Percentiles rank a stretch among this genome's conserved stretches.
phyloP scores from a whole-genome alignment of 129 eudicot genomes.

The Scalesia atractyloides region DNA sequence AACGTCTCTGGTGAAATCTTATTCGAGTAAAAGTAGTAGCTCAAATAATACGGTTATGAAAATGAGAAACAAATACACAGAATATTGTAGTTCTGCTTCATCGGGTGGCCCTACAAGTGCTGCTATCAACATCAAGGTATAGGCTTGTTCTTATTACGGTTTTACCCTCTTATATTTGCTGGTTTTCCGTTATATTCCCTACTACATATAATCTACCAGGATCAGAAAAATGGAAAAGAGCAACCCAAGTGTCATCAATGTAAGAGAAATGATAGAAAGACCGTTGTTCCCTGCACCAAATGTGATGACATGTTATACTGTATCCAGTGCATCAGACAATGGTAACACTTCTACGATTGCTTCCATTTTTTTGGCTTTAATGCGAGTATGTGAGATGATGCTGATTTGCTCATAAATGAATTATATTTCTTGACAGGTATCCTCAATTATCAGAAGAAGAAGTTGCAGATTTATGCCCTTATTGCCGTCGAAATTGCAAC shows the following conservation, averaged over 20 bases:
- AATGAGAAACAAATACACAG: constrained; percentile 24
- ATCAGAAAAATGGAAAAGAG: constrained; percentile 40
- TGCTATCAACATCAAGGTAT: constrained; percentile 28
- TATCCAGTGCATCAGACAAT: constrained; percentile 64
- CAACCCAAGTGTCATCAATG: constrained; percentile 72
- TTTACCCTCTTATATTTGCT: constrained; percentile 17
- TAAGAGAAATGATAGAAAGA: constrained; percentile 51
- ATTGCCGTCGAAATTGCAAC: constrained; percentile 42
- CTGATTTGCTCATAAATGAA: background rate
- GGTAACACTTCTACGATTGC: constrained; percentile 42
- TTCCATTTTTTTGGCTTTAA: constrained; percentile 4
- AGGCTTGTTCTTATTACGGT: background rate
- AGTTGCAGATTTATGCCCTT: constrained; percentile 35
- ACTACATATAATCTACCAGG: constrained; percentile 28
- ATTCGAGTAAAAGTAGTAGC: constrained; percentile 33
- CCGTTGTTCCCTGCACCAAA: constrained; percentile 70
- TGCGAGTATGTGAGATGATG: background rate
- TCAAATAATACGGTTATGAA: constrained; percentile 24
- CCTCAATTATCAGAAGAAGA: constrained; percentile 43
- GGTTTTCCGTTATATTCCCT: constrained; percentile 8
- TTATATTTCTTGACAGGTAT: constrained; percentile 38
- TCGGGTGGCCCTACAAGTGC: constrained; percentile 31
- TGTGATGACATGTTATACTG: constrained; percentile 65
- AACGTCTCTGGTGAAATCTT: constrained; percentile 22
- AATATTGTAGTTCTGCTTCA: constrained; percentile 33